Percentiles rank a stretch among this genome's conserved stretches.
phyloP scores from a whole-genome alignment of 1,284 basidiomycete species.

The Ganoderma meredithae region DNA sequence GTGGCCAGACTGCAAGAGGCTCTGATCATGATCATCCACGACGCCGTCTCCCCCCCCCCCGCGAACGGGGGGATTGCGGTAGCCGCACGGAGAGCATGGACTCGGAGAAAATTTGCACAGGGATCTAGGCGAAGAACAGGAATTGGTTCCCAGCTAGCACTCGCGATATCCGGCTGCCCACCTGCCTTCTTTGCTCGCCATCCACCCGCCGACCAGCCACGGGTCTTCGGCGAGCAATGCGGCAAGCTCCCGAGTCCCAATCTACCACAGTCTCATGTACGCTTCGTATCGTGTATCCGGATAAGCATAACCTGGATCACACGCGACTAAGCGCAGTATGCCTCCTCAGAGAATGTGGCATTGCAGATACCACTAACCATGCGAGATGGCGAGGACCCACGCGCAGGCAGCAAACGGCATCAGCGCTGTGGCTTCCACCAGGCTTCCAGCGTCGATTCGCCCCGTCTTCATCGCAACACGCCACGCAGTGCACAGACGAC shows the following conservation, averaged over 20 bases:
- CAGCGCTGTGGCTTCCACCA: neutral
- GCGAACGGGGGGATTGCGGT: neutral
- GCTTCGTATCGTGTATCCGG: neutral
- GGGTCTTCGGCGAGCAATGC: neutral
- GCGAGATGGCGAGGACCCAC: neutral
- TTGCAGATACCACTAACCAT: neutral
- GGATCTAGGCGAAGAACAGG: neutral
- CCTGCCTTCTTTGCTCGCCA: neutral
- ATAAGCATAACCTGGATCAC: neutral
- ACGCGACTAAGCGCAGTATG: neutral
- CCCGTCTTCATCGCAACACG: neutral
- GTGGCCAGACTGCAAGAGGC: neutral
- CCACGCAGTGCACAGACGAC: constrained; percentile 6
- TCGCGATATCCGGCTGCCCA: constrained; percentile 2
- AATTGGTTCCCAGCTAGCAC: neutral
- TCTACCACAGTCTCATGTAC: neutral
- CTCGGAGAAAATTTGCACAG: neutral
- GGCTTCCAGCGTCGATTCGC: neutral
- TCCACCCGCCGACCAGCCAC: neutral
- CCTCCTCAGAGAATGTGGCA: neutral
- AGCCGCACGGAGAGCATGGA: neutral
- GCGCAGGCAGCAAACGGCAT: neutral
- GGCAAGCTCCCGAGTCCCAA: neutral
- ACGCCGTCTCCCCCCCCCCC: neutral
- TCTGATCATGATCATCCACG: constrained; percentile 2